These are phyloP conservation scores for Neurospora tetrasperma DNA, from an alignment of 495 filamentous ascomycete species.

Conservation along the genomic window DNA sequence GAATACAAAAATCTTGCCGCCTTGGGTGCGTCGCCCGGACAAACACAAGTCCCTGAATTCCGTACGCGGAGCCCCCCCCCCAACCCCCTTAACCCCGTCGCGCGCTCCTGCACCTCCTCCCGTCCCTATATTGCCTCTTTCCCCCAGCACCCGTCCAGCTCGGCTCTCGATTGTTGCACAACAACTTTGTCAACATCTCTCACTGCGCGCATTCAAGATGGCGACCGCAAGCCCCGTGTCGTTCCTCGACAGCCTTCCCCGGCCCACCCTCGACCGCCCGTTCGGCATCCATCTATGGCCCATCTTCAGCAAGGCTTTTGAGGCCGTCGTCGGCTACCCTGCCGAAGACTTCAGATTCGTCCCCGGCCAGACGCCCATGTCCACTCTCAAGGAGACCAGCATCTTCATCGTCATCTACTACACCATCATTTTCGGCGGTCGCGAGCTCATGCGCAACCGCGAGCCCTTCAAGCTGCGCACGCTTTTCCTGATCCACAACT, in stretches of 20 bases:
- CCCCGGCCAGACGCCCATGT: conserved; percentile 58
- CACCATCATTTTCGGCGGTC: conserved; percentile 63
- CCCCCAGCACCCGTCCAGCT: neutral
- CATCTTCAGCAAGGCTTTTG: conserved; percentile 79
- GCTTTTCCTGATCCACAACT: conserved; percentile 73
- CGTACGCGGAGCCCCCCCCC: neutral
- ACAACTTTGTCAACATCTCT: neutral
- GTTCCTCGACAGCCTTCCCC: conserved; percentile 52
- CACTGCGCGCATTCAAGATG: conserved; percentile 21
- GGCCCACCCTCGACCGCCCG: conserved; percentile 79
- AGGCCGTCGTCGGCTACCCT: conserved; percentile 57
- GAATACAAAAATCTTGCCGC: neutral
- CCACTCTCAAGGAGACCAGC: conserved; percentile 54
- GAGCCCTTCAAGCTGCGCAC: conserved; percentile 55
- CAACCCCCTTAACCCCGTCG: neutral
- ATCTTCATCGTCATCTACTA: conserved; percentile 62
- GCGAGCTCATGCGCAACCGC: conserved; percentile 61
- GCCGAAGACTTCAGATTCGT: conserved; percentile 62
- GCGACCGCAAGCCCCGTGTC: conserved; percentile 37
- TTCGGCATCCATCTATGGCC: conserved; percentile 93
- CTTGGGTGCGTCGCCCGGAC: neutral
- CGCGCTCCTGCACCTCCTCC: neutral
- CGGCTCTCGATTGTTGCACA: neutral
- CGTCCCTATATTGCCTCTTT: neutral
- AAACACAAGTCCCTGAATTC: conserved; percentile 1